Percentiles rank a stretch among this genome's conserved stretches.
Conservation (phyloP, 2,329 filamentous ascomycete species). For the Polytolypa hystricis region DNA sequence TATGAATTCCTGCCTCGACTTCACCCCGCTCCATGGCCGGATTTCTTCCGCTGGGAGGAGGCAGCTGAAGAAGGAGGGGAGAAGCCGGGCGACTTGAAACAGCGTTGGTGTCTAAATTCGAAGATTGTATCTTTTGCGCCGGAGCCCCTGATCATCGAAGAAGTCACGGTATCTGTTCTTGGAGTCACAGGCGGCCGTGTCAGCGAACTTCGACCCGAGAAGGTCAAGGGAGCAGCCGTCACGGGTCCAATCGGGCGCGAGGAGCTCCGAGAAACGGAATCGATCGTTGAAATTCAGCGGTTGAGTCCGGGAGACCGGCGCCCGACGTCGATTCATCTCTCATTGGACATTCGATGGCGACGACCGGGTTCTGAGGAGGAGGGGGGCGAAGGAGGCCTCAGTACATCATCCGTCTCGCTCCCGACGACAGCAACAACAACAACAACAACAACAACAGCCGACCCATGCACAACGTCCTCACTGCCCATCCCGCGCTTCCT, state of each 20-base stretch:
- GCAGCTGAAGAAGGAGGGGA: slow-evolving; percentile 21
- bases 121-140: slow-evolving; percentile 63
- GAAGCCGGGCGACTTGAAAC: slow-evolving; percentile 53
- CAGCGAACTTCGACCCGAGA: slow-evolving; percentile 38
- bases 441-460: slow-evolving; percentile 32
- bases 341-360: slow-evolving; percentile 66
- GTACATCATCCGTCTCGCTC: neutral
- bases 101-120: slow-evolving; percentile 70
- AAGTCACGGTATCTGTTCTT: slow-evolving; percentile 53
- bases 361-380: slow-evolving; percentile 36
- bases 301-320: slow-evolving; percentile 69
- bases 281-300: slow-evolving; percentile 66
- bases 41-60: slow-evolving; percentile 59
- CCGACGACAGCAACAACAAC: slow-evolving; percentile 2
- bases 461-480: slow-evolving; percentile 55
- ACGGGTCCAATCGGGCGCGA: slow-evolving; percentile 47
- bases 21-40: slow-evolving; percentile 72
- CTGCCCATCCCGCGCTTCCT: slow-evolving; percentile 70
- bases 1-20: slow-evolving; percentile 77
- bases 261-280: slow-evolving; percentile 59
- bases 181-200: slow-evolving; percentile 51
- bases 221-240: slow-evolving; percentile 19
- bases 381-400: slow-evolving; percentile 10
- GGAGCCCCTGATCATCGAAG: slow-evolving; percentile 50
- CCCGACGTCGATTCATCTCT: slow-evolving; percentile 61